Evolutionary conservation across 345 rosid genomes (phyloP).

Genomic region (thale cress (Arabidopsis thaliana)): DNA sequence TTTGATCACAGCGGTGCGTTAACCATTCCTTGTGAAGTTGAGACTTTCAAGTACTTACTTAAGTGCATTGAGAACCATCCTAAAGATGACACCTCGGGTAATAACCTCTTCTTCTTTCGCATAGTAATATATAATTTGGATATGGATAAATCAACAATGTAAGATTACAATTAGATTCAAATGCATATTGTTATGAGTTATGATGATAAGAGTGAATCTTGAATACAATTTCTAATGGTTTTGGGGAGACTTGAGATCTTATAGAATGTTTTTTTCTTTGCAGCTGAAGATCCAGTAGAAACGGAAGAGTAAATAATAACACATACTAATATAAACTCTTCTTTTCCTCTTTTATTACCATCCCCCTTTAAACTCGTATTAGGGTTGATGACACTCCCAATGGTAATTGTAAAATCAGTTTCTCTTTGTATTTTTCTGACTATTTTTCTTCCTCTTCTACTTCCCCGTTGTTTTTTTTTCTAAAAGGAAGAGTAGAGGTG

Average conservation of each 20-base stretch:
- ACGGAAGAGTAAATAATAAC: constrained; percentile 29
- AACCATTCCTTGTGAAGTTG: constrained; percentile 91
- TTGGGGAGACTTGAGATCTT: background rate
- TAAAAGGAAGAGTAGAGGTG: constrained; percentile 27
- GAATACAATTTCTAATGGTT: background rate
- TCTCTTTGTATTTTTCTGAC: constrained; percentile 23
- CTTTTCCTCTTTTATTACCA: background rate
- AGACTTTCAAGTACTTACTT: constrained; percentile 87
- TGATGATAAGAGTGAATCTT: background rate
- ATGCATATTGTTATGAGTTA: background rate
- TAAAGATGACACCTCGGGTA: constrained; percentile 49
- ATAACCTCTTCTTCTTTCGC: background rate
- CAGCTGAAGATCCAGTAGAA: constrained; percentile 37
- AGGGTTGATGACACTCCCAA: constrained; percentile 25
- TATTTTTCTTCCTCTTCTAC: background rate
- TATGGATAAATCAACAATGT: background rate
- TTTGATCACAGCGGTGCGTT: constrained; percentile 82
- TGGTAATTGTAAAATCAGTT: constrained; percentile 36
- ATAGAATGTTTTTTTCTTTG: background rate
- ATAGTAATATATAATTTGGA: background rate
- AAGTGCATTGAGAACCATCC: constrained; percentile 75
- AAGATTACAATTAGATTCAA: background rate
- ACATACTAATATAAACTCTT: background rate
- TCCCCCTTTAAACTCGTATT: constrained; percentile 4
- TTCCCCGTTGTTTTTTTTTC: constrained; percentile 14